A percentile compares a stretch with the other conserved stretches of the same genome.
phyloP scores from a whole-genome alignment of 106 monocot genomes.

The Gastrodia elata region DNA sequence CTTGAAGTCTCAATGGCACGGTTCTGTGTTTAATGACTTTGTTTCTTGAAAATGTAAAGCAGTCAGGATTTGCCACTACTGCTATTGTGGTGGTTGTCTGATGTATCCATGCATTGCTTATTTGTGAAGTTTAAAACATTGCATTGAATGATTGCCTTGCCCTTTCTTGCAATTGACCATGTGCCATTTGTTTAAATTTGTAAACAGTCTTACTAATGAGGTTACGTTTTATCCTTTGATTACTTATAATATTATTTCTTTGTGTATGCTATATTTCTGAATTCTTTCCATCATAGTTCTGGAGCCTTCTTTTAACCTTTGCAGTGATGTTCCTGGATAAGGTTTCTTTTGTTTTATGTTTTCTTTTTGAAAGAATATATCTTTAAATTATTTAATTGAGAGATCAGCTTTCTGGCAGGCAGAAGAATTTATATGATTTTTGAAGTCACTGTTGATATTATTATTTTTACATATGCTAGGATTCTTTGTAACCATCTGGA shows the following conservation, averaged over 20 bases:
- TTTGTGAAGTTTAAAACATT: too few species aligned
- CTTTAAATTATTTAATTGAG: background rate
- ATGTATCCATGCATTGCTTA: background rate
- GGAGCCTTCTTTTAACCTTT: background rate
- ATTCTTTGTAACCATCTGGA: constrained; percentile 94
- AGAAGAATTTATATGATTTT: background rate
- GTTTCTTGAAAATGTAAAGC: background rate
- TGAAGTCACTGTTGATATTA: background rate
- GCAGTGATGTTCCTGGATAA: background rate
- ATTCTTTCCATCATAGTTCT: background rate
- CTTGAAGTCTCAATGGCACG: background rate
- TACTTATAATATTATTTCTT: background rate
- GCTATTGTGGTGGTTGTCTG: background rate
- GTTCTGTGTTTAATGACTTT: background rate
- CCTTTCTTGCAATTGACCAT: background rate
- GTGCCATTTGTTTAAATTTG: background rate
- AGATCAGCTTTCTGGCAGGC: background rate
- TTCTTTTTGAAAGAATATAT: background rate
- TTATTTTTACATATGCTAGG: constrained; percentile 30
- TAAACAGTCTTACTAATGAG: too few species aligned
- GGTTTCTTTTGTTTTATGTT: background rate
- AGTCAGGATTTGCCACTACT: background rate
- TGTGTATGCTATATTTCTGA: background rate
- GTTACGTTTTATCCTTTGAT: background rate
- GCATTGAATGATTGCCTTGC: background rate